A percentile compares a stretch with the other conserved stretches of the same genome.
Evolutionary conservation across 345 rosid species (phyloP).

Genomic region (Carallia brachiata): DNA sequence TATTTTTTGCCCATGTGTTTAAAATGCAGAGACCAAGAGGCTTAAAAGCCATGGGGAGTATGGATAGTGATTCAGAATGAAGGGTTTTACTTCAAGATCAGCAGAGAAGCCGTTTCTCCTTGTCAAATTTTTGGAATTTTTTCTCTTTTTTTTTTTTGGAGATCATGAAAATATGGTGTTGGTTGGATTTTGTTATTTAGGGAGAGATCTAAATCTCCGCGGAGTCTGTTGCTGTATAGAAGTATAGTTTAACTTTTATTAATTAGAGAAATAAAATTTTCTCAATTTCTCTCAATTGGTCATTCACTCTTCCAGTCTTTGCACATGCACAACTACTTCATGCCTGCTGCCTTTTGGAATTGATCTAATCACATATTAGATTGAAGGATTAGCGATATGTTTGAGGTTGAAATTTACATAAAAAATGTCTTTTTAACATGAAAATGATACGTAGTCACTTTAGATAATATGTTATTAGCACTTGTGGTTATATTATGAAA

Average conservation of each 20-base stretch:
- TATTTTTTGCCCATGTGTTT: constrained; percentile 1
- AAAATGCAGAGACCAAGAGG: constrained; percentile 71
- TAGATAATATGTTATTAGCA: too few species aligned
- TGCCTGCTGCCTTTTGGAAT: too few species aligned
- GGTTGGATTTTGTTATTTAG: neutral
- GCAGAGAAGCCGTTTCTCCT: neutral
- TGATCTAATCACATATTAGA: too few species aligned
- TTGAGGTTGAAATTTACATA: too few species aligned
- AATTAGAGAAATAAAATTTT: neutral
- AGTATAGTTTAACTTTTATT: neutral
- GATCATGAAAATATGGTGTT: neutral
- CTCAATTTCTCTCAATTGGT: too few species aligned
- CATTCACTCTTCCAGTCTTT: too few species aligned
- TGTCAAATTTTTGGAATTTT: neutral
- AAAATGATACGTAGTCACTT: too few species aligned
- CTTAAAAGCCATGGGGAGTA: constrained; percentile 68
- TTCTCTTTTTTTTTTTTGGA: neutral
- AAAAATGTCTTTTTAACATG: too few species aligned
- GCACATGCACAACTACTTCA: too few species aligned
- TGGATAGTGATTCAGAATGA: constrained; percentile 71
- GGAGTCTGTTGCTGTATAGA: neutral
- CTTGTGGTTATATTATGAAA: too few species aligned
- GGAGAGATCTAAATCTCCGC: neutral
- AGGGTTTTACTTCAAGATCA: neutral
- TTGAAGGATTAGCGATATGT: too few species aligned